Evolutionary conservation across 2,329 filamentous ascomycete genomes (phyloP).

Genomic region (Aspergillus sergii): DNA sequence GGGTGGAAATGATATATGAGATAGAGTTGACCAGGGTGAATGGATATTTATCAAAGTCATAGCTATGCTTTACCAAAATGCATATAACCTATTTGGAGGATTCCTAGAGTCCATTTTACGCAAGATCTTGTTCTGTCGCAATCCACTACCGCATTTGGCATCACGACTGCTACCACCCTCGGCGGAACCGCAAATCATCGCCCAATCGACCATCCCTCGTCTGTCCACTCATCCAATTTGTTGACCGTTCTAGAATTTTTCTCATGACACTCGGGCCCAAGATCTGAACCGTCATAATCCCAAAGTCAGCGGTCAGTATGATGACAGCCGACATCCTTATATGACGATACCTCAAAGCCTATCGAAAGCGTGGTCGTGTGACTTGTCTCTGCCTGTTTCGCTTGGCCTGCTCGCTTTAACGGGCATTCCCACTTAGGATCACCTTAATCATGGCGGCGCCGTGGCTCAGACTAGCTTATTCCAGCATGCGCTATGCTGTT

Average conservation of each 20-base stretch:
- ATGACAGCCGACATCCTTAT: too few relatives aligned
- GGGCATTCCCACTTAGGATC: neutral
- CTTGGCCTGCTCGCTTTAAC: neutral
- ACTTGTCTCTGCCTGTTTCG: neutral
- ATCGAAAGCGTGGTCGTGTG: neutral
- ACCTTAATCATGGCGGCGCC: neutral
- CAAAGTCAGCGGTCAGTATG: too few relatives aligned
- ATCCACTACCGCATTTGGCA: neutral
- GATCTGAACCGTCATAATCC: too few relatives aligned
- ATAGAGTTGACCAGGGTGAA: neutral
- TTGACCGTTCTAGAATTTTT: too few relatives aligned
- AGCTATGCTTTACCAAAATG: too few relatives aligned
- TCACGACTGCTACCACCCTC: neutral
- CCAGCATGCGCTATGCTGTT: neutral
- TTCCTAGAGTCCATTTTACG: too few relatives aligned
- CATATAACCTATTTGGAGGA: too few relatives aligned
- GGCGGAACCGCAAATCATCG: neutral
- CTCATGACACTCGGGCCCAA: too few relatives aligned
- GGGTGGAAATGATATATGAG: neutral
- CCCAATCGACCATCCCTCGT: too few relatives aligned
- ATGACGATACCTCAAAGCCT: too few relatives aligned
- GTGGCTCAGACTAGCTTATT: neutral
- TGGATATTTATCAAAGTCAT: too few relatives aligned
- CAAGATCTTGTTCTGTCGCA: neutral
- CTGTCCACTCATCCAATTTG: too few relatives aligned